phyloP scores from a whole-genome alignment of 176 grass and related monocot species.

The Calamus simplicifolius region DNA sequence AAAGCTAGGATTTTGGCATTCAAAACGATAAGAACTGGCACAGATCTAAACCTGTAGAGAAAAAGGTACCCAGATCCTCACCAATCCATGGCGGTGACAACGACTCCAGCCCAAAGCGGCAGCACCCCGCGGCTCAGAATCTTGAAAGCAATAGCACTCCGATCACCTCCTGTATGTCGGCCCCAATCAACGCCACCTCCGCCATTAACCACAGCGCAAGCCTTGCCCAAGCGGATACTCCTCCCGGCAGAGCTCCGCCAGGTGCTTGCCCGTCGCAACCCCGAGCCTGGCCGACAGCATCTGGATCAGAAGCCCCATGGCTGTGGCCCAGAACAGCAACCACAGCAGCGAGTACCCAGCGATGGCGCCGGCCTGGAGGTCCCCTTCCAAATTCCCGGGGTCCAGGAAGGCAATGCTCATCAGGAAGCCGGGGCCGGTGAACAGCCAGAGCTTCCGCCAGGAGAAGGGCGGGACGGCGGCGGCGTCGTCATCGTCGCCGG shows the following conservation, averaged over 20 bases:
- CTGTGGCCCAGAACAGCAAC: constrained; percentile 84
- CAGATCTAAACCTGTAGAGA: neutral
- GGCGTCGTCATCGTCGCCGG: neutral
- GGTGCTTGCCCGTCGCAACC: constrained; percentile 72
- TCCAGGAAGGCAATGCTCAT: constrained; percentile 99
- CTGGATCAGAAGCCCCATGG: constrained; percentile 91
- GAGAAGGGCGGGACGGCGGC: constrained; percentile 50
- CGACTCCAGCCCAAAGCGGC: constrained; percentile 89
- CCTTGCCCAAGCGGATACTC: constrained; percentile 81
- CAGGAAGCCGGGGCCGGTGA: constrained; percentile 83
- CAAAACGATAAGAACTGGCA: neutral
- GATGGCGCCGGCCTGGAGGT: constrained; percentile 83
- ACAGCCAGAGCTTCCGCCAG: constrained; percentile 93
- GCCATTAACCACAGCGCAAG: constrained; percentile 85
- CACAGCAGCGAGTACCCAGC: constrained; percentile 89
- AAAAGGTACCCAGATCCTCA: constrained; percentile 12
- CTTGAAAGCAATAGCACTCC: constrained; percentile 93
- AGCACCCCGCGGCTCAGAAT: constrained; percentile 73
- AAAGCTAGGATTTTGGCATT: neutral
- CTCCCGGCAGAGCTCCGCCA: constrained; percentile 93
- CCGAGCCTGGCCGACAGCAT: constrained; percentile 77
- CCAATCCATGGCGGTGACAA: constrained; percentile 94
- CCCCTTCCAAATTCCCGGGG: constrained; percentile 94
- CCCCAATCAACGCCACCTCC: constrained; percentile 88
- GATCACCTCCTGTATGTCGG: constrained; percentile 95